Conservation (phyloP, 2,329 filamentous ascomycete species). For the Emergomyces africanus region DNA sequence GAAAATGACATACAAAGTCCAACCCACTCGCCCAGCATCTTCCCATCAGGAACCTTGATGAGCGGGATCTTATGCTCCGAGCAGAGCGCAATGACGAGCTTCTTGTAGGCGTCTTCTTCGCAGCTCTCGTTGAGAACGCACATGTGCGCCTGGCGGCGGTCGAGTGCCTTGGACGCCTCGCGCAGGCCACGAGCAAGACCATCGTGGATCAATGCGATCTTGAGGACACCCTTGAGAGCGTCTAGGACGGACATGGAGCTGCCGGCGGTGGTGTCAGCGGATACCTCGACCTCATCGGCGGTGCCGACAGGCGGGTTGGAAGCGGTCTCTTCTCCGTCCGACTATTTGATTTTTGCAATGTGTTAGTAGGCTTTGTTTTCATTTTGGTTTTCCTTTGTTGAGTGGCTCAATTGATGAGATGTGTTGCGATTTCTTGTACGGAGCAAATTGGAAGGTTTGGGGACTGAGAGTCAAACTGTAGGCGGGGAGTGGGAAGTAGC, state of each 20-base stretch:
- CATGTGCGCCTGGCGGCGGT: conserved; percentile 98
- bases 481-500: neutral
- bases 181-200: conserved; percentile 96
- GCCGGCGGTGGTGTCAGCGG: conserved; percentile 70
- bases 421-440: neutral
- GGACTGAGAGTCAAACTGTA: neutral
- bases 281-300: conserved; percentile 88
- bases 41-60: conserved; percentile 99
- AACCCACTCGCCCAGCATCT: conserved; percentile 99
- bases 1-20: conserved; percentile 73
- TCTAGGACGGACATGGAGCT: conserved; percentile 90
- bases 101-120: conserved; percentile 99
- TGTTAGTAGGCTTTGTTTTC: neutral
- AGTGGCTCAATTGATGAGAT: neutral
- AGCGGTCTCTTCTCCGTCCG: conserved; percentile 99
- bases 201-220: conserved; percentile 98
- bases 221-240: conserved; percentile 96
- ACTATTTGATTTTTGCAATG: conserved; percentile 36
- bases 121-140: conserved; percentile 99
- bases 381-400: conserved; percentile 1
- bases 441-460: neutral
- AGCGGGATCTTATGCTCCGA: conserved; percentile 99
- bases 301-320: conserved; percentile 52
- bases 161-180: conserved; percentile 96
- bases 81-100: conserved; percentile 97